These are phyloP conservation scores for Blastobotrys apis DNA, from an alignment of 1,139 yeast species.

Conservation along the genomic window DNA sequence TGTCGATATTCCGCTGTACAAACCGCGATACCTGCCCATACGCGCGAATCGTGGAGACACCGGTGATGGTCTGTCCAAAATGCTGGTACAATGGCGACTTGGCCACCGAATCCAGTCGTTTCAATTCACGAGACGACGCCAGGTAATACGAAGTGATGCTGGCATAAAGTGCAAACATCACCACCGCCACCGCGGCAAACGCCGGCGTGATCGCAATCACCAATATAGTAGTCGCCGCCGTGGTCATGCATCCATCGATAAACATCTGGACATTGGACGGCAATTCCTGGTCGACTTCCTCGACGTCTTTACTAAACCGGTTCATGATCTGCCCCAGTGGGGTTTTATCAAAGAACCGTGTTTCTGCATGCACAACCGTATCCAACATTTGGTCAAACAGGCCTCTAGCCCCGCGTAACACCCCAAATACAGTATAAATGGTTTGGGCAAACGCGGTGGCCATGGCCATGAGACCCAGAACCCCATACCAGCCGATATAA, in stretches of 20 bases:
- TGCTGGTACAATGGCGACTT: conserved; percentile 76
- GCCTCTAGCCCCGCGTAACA: conserved; percentile 72
- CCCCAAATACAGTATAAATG: conserved; percentile 60
- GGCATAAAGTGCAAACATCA: conserved; percentile 52
- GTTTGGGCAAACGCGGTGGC: conserved; percentile 56
- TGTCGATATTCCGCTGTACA: conserved; percentile 60
- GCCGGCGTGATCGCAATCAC: conserved; percentile 4
- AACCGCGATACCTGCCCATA: conserved; percentile 74
- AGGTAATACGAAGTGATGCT: conserved; percentile 84
- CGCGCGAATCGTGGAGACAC: conserved; percentile 76
- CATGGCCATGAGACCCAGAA: conserved; percentile 64
- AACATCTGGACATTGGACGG: conserved; percentile 78
- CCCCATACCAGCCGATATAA: conserved; percentile 63
- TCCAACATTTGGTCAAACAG: conserved; percentile 64
- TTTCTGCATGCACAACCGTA: conserved; percentile 62
- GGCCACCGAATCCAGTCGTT: conserved; percentile 68
- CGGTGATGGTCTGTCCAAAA: conserved; percentile 70
- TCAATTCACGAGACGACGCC: conserved; percentile 71
- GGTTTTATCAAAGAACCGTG: conserved; percentile 90
- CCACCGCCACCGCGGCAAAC: not conserved
- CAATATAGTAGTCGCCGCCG: not conserved
- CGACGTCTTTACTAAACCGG: conserved; percentile 92
- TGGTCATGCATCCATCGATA: conserved; percentile 36
- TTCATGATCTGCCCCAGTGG: conserved; percentile 97
- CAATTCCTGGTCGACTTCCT: conserved; percentile 87